These are phyloP conservation scores for Globisporangium spinosum DNA, from an alignment of 352 stramenopile species.

Conservation along the genomic window DNA sequence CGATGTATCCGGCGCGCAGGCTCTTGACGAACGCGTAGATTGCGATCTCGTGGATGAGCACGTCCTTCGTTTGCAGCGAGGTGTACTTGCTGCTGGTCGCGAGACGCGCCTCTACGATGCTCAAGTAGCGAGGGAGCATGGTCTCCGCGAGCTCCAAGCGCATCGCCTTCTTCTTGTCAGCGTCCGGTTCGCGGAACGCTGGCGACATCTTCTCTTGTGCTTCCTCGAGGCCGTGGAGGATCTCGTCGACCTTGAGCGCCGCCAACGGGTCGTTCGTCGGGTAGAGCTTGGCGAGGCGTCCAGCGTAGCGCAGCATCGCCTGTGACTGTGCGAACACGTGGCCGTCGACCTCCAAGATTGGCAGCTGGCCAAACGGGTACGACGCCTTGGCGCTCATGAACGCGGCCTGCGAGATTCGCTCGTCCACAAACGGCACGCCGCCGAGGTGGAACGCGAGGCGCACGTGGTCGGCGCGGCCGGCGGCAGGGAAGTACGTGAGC, in stretches of 20 bases:
- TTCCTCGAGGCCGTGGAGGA: conserved; percentile 40
- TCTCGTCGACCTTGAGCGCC: conserved; percentile 52
- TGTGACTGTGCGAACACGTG: conserved; percentile 40
- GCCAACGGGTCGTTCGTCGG: conserved; percentile 29
- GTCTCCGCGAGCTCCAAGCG: conserved; percentile 13
- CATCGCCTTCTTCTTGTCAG: conserved; percentile 29
- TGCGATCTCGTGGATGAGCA: conserved; percentile 31
- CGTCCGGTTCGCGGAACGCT: conserved; percentile 30
- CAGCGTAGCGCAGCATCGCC: conserved; percentile 60
- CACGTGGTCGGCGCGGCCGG: conserved; percentile 36
- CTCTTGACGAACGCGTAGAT: conserved; percentile 29
- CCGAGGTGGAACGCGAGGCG: conserved; percentile 56
- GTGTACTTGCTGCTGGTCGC: conserved; percentile 8
- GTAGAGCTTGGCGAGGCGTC: conserved; percentile 47
- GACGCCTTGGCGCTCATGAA: conserved; percentile 35
- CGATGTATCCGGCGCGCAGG: conserved; percentile 27
- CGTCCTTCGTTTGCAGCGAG: conserved; percentile 42
- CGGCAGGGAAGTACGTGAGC: conserved; percentile 54
- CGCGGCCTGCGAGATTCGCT: conserved; percentile 31
- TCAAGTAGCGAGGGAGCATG: conserved; percentile 15
- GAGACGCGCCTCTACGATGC: conserved; percentile 12
- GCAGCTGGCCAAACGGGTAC: conserved; percentile 48
- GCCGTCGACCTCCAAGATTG: conserved; percentile 40
- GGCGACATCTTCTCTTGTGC: conserved; percentile 27
- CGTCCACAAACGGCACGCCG: conserved; percentile 53